These are phyloP conservation scores for Penicillium sp. DNA, from an alignment of 2,329 filamentous ascomycete genomes.

Conservation along the genomic window DNA sequence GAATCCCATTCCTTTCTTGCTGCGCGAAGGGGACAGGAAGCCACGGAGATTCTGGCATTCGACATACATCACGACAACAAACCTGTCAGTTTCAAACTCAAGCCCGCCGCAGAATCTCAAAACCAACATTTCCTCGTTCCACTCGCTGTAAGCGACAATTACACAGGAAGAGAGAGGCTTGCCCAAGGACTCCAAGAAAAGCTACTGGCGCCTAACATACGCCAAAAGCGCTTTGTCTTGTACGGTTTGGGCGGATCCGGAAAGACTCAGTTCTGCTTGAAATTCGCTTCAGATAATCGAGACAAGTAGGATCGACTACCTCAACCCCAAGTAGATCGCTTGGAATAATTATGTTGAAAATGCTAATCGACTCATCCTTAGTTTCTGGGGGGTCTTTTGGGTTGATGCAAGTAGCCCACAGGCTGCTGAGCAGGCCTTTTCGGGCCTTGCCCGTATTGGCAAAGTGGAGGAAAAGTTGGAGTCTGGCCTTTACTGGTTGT, in stretches of 20 bases:
- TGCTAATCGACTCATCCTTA: background rate
- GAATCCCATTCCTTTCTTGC: too few relatives aligned
- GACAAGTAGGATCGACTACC: constrained; percentile 25
- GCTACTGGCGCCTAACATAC: background rate
- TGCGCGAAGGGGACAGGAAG: too few relatives aligned
- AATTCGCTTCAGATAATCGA: constrained; percentile 38
- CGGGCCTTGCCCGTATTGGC: constrained; percentile 27
- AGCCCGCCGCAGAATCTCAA: too few relatives aligned
- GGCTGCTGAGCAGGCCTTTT: constrained; percentile 25
- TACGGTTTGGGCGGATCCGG: constrained; percentile 42
- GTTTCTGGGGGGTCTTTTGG: constrained; percentile 40
- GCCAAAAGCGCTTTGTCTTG: constrained; percentile 33
- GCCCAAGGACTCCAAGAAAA: background rate
- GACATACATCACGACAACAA: too few relatives aligned
- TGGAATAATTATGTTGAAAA: background rate
- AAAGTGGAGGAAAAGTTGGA: constrained; percentile 29
- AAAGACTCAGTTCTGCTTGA: constrained; percentile 42
- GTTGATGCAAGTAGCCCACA: constrained; percentile 33
- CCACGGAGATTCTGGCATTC: too few relatives aligned
- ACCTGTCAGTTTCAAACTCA: too few relatives aligned
- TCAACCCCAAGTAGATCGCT: too few relatives aligned
- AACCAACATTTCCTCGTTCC: too few relatives aligned
- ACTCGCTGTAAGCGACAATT: too few relatives aligned
- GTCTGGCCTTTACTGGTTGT: constrained; percentile 30
- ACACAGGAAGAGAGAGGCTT: background rate